Evolutionary conservation across 345 rosid species (phyloP).

Genomic region (Crucihimalaya himalaica): DNA sequence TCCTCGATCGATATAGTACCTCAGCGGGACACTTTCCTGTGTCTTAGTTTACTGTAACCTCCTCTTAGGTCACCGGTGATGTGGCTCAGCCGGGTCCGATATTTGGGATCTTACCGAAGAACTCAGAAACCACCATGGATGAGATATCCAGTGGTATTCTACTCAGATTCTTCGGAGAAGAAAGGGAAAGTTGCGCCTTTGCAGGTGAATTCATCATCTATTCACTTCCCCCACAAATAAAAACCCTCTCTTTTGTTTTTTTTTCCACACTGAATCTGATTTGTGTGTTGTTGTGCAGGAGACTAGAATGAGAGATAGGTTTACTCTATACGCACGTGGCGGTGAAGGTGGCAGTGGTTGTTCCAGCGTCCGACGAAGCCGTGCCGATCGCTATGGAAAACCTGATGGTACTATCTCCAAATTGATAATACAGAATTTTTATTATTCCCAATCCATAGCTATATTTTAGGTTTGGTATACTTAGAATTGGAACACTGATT

Average conservation of each 20-base stretch:
- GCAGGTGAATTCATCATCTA: slow-evolving; percentile 32
- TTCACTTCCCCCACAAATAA: not conserved
- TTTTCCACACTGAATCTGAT: not conserved
- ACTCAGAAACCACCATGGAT: slow-evolving; percentile 40
- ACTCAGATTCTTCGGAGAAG: slow-evolving; percentile 49
- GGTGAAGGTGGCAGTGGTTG: slow-evolving; percentile 48
- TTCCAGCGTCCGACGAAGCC: slow-evolving; percentile 41
- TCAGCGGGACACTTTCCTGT: not conserved
- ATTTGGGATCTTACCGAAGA: slow-evolving; percentile 21
- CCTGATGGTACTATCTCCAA: slow-evolving; percentile 39
- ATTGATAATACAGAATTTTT: not conserved
- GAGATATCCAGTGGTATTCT: slow-evolving; percentile 1
- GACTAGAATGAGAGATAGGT: slow-evolving; percentile 56
- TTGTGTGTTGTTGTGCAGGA: slow-evolving; percentile 24
- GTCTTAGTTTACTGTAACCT: not conserved
- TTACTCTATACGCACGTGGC: slow-evolving; percentile 42
- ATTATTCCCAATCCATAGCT: not conserved
- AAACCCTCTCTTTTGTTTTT: not conserved
- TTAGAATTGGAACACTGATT: not conserved
- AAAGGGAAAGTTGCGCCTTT: slow-evolving; percentile 56
- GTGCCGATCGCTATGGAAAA: slow-evolving; percentile 42
- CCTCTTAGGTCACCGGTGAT: slow-evolving; percentile 19
- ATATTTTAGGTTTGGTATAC: not conserved
- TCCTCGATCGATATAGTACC: slow-evolving; percentile 14
- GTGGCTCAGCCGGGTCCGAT: slow-evolving; percentile 41